These are phyloP conservation scores for Arxiozyma slooffiae DNA, from an alignment of 1,139 yeast genomes.

Conservation along the genomic window DNA sequence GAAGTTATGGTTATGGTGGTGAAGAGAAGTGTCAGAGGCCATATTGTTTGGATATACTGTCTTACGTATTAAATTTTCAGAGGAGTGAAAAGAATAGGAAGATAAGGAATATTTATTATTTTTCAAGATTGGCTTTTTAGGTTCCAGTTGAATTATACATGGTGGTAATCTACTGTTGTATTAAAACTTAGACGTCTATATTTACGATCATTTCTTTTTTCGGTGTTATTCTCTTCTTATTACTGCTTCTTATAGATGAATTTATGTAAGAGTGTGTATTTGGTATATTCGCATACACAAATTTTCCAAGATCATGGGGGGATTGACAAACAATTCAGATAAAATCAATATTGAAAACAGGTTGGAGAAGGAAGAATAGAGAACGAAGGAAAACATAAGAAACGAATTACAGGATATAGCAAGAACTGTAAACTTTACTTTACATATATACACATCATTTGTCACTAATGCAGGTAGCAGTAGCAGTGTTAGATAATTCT, in stretches of 20 bases:
- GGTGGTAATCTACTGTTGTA: constrained; percentile 41
- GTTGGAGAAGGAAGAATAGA: neutral
- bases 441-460: no score
- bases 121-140: constrained; percentile 56
- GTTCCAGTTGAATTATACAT: constrained; percentile 57
- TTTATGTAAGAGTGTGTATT: no score
- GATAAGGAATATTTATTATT: constrained; percentile 26
- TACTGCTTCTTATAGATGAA: no score
- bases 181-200: constrained; percentile 19
- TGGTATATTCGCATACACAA: neutral
- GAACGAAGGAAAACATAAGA: neutral
- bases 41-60: constrained; percentile 13
- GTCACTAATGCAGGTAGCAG: neutral
- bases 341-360: neutral
- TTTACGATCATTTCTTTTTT: constrained; percentile 6
- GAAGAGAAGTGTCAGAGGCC: constrained; percentile 8
- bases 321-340: no score
- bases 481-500: neutral
- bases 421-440: neutral
- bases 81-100: constrained; percentile 18
- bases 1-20: neutral
- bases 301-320: neutral
- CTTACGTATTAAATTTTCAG: constrained; percentile 28
- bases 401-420: no score
- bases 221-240: neutral